Base-by-base conservation (phyloP, 108 stramenopile genomes). In the Cylindrotheca closterium region DNA sequence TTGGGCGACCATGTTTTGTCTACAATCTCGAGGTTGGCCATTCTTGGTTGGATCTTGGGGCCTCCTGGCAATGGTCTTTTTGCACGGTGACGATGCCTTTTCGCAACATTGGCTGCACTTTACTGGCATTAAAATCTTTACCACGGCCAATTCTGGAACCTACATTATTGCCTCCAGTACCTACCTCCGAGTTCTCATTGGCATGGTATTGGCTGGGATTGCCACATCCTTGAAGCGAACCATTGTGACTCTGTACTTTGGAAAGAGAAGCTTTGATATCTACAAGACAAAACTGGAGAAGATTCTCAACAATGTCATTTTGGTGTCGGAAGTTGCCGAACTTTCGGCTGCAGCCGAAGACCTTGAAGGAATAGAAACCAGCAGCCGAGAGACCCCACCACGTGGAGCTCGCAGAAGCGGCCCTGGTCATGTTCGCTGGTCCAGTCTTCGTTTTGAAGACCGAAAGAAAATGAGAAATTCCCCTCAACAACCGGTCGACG, bases 11-110 rank as follows among this genome's bases (percentile, higher is more conserved):
- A 63, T 94, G 22, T 77, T 82, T 42, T 79, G 62, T 21, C 79
- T 89, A 2, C 79, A 91, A 60, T 80, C 86, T 28, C 83, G 79
- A 51, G 92, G 92, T 12, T 91, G 86, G 87, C 92, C 92, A 1
- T 83, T 91, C 30, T 3, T 89, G 12, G 10, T 79, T 0, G 60
- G 58, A 30, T 62, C 58, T 29, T 93, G 92, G 92, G 83, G 74
- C 5, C 8, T 84, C 12, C 74, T 71, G 63, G 84, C 82, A 46
- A 66, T 87, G 57, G 2, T 79, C 8, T 51, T 93, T 17, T 55
- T 93, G 15, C 83, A 89, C 30, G 86, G 78, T 7, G 55, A 65
- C 26, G 72, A 65, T 55, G 49, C 47, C 30, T 78, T 66, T 47
- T 65, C 65, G 37, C 42, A 64, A 28, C 68, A 80, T 56, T 89